Percentiles rank a stretch among this genome's conserved stretches.
Conservation (phyloP, 495 filamentous ascomycete genomes). For the Trichoderma reesei region DNA sequence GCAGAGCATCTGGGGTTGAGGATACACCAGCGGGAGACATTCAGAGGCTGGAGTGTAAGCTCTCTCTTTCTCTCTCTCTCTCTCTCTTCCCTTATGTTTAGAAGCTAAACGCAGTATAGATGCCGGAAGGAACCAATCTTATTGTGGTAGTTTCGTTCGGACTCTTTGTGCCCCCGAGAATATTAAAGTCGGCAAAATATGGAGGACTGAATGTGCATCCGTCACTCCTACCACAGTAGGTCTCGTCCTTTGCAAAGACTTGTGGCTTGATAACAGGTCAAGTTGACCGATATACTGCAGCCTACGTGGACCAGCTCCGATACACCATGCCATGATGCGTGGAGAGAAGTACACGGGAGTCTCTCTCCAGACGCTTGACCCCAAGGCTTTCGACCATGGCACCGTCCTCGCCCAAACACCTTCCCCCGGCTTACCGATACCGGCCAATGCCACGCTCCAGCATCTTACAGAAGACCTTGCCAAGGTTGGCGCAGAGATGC, state of each 20-base stretch:
- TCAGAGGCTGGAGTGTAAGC: slow-evolving; percentile 68
- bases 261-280: not conserved
- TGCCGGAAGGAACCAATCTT: slow-evolving; percentile 60
- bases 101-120: slow-evolving; percentile 28
- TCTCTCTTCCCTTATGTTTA: too few species aligned
- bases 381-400: slow-evolving; percentile 66
- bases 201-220: slow-evolving; percentile 93
- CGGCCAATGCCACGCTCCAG: not conserved
- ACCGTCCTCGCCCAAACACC: slow-evolving; percentile 54
- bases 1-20: slow-evolving; percentile 53
- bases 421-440: slow-evolving; percentile 23
- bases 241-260: not conserved
- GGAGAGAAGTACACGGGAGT: slow-evolving; percentile 51
- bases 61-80: not conserved
- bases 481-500: slow-evolving; percentile 46
- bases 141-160: slow-evolving; percentile 96
- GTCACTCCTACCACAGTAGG: slow-evolving; percentile 79
- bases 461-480: slow-evolving; percentile 32
- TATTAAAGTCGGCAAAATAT: slow-evolving; percentile 59
- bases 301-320: slow-evolving; percentile 61
- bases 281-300: slow-evolving; percentile 27
- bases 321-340: slow-evolving; percentile 68
- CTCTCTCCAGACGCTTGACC: slow-evolving; percentile 76
- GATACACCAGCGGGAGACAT: slow-evolving; percentile 67
- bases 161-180: slow-evolving; percentile 68